Evolutionary conservation across 352 stramenopile species (phyloP).

Genomic region (Phytophthora constricta): DNA sequence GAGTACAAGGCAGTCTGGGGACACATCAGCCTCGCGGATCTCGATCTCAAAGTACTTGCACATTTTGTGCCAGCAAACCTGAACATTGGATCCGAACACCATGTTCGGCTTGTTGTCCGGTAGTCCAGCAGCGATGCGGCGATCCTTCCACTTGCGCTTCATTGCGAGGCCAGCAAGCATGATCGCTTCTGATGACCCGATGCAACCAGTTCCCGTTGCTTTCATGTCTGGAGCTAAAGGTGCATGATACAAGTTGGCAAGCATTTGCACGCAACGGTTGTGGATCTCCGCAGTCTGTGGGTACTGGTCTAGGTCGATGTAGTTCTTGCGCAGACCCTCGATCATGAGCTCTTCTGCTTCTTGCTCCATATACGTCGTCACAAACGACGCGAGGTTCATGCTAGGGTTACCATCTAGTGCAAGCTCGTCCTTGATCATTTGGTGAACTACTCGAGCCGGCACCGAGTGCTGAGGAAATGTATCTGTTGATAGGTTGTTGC

Average conservation of each 20-base stretch:
- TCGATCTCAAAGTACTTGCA: conserved; percentile 34
- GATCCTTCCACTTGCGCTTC: conserved; percentile 55
- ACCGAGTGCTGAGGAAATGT: conserved; percentile 61
- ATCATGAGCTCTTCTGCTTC: conserved; percentile 89
- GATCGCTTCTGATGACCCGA: conserved; percentile 91
- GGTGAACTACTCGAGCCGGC: conserved; percentile 70
- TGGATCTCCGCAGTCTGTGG: conserved; percentile 90
- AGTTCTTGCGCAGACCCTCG: conserved; percentile 86
- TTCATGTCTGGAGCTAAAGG: conserved; percentile 51
- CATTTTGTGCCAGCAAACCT: conserved; percentile 30
- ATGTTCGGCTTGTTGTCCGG: conserved; percentile 23
- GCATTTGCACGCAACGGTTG: conserved; percentile 91
- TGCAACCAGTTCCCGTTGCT: conserved; percentile 81
- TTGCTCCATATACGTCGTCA: conserved; percentile 90
- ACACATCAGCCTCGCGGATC: conserved; percentile 27
- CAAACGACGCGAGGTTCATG: conserved; percentile 90
- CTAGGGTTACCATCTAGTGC: conserved; percentile 84
- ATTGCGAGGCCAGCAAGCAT: conserved; percentile 89
- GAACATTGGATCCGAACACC: conserved; percentile 29
- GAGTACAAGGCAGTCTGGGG: conserved; percentile 60
- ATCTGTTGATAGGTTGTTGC: conserved; percentile 53
- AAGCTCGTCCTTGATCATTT: conserved; percentile 89
- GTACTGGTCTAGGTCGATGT: conserved; percentile 92
- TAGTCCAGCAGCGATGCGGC: conserved; percentile 18
- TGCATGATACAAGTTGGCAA: conserved; percentile 88